phyloP scores from a whole-genome alignment of 495 filamentous ascomycete genomes.

The Aspergillus egyptiacus region DNA sequence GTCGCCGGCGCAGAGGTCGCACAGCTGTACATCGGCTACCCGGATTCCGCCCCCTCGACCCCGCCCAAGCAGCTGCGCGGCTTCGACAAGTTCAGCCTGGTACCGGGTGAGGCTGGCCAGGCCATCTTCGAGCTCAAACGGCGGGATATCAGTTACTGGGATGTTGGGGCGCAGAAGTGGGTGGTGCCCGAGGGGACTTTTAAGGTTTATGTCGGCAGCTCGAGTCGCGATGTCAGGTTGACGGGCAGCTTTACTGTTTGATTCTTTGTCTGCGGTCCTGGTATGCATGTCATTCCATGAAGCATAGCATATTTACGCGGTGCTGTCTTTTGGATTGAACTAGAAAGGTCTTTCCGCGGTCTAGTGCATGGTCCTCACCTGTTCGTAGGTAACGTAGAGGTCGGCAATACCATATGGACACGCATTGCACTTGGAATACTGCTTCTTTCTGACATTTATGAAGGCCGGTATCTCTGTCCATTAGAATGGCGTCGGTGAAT shows the following conservation, averaged over 20 bases:
- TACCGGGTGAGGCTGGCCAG: conserved; percentile 44
- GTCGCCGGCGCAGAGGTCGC: conserved; percentile 49
- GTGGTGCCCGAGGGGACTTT: conserved; percentile 45
- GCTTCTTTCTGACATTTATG: too few relatives aligned
- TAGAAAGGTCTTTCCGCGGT: too few relatives aligned
- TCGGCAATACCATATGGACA: too few relatives aligned
- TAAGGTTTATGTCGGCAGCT: conserved; percentile 22
- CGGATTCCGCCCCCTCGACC: conserved; percentile 21
- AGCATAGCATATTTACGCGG: too few relatives aligned
- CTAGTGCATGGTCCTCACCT: too few relatives aligned
- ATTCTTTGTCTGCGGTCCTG: neutral
- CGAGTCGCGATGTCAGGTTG: conserved; percentile 20
- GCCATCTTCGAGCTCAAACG: conserved; percentile 62
- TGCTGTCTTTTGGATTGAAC: too few relatives aligned
- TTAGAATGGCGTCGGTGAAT: too few relatives aligned
- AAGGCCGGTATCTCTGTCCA: too few relatives aligned
- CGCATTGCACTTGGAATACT: too few relatives aligned
- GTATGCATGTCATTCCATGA: neutral
- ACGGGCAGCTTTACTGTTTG: neutral
- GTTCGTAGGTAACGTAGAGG: too few relatives aligned
- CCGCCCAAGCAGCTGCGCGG: conserved; percentile 52
- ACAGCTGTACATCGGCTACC: conserved; percentile 60
- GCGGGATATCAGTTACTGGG: conserved; percentile 72
- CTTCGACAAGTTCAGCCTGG: conserved; percentile 66
- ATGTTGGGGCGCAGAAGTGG: conserved; percentile 67